A percentile compares a stretch with the other conserved stretches of the same genome.
phyloP scores from a whole-genome alignment of 2,329 filamentous ascomycete genomes.

The Xylariales sp. region DNA sequence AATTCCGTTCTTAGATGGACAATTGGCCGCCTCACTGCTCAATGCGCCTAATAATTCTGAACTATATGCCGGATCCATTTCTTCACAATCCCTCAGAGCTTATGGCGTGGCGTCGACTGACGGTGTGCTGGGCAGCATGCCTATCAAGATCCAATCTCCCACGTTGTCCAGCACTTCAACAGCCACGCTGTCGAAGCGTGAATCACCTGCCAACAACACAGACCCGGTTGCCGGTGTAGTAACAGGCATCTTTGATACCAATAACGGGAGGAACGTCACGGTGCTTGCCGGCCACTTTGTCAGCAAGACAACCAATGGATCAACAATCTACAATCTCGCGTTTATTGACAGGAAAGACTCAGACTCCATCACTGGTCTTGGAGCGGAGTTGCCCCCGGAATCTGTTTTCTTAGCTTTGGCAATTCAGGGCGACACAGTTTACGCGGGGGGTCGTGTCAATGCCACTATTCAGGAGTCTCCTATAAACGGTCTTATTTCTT shows the following conservation, averaged over 20 bases:
- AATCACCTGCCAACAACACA: slow-evolving; percentile 53
- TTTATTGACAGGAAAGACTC: slow-evolving; percentile 82
- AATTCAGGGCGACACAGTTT: slow-evolving; percentile 75
- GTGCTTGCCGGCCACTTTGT: slow-evolving; percentile 89
- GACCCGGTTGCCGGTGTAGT: slow-evolving; percentile 73
- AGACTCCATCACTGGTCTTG: slow-evolving; percentile 75
- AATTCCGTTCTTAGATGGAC: slow-evolving; percentile 75
- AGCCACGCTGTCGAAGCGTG: slow-evolving; percentile 60
- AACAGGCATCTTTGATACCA: slow-evolving; percentile 80
- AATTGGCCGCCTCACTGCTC: slow-evolving; percentile 76
- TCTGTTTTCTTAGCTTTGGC: slow-evolving; percentile 82
- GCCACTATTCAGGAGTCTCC: slow-evolving; percentile 72
- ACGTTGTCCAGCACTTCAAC: slow-evolving; percentile 48
- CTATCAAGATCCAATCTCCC: slow-evolving; percentile 64
- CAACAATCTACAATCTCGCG: slow-evolving; percentile 80
- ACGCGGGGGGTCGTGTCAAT: slow-evolving; percentile 82
- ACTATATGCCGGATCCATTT: slow-evolving; percentile 85
- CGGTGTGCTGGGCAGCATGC: slow-evolving; percentile 65
- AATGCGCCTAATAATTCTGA: slow-evolving; percentile 71
- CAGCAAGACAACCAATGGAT: slow-evolving; percentile 74
- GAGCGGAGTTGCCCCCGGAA: slow-evolving; percentile 71
- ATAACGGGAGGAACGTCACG: slow-evolving; percentile 79
- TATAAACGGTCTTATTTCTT: slow-evolving; percentile 81
- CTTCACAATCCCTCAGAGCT: slow-evolving; percentile 77
- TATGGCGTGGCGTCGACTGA: slow-evolving; percentile 78